A percentile compares a stretch with the other conserved stretches of the same genome.
These are phyloP conservation scores for Rhododendron williamsianum DNA, from an alignment of 148 eudicot species.

Conservation along the genomic window DNA sequence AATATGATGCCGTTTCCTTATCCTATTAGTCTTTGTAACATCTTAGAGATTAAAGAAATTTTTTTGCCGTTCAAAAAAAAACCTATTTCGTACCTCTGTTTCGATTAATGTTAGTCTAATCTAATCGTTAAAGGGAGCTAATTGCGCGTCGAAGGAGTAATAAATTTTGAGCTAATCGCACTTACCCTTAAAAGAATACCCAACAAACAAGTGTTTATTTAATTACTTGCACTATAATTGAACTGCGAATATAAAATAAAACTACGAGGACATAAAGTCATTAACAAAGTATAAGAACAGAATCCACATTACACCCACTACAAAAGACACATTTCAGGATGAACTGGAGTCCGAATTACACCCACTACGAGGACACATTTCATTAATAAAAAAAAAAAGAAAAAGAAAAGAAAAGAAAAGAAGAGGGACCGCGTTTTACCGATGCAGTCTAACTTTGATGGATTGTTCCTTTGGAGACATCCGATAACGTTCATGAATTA, in stretches of 20 bases:
- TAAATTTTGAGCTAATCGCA: background rate
- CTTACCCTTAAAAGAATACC: background rate
- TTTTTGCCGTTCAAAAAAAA: no score
- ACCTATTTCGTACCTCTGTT: no score
- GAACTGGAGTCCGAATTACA: background rate
- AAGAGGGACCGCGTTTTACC: background rate
- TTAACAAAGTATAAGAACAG: background rate
- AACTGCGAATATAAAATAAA: background rate
- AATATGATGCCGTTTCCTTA: no score
- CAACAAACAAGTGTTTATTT: background rate
- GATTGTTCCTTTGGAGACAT: no score
- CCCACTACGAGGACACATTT: background rate
- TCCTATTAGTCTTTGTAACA: no score
- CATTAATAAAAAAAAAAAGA: background rate
- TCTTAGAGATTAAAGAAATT: no score
- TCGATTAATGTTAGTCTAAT: no score
- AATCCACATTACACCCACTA: background rate
- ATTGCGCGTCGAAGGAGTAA: background rate
- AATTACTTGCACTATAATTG: background rate
- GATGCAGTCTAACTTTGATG: background rate
- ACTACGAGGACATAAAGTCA: background rate
- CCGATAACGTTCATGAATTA: no score
- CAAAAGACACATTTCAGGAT: background rate
- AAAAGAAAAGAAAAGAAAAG: background rate
- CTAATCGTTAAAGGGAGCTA: background rate